These are phyloP conservation scores for Geosmithia morbida DNA, from an alignment of 2,329 filamentous ascomycete genomes.

Conservation along the genomic window DNA sequence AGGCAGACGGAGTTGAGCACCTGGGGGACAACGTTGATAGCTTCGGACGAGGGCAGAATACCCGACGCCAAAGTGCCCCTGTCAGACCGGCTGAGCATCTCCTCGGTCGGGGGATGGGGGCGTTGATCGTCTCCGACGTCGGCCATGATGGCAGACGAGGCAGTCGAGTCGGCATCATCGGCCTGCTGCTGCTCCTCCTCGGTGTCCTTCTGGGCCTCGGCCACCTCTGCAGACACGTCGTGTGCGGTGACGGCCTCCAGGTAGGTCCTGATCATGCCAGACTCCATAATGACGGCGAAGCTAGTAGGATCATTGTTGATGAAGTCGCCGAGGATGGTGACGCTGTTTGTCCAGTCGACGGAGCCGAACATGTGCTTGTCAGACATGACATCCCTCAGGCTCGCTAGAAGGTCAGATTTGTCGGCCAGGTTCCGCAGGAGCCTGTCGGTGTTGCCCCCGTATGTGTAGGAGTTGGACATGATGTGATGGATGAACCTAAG, in stretches of 20 bases:
- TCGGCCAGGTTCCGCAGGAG: slow-evolving; percentile 88
- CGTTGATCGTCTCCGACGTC: slow-evolving; percentile 20
- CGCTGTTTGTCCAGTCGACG: slow-evolving; percentile 88
- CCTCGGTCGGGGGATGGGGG: slow-evolving; percentile 37
- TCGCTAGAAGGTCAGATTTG: slow-evolving; percentile 68
- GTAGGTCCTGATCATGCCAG: slow-evolving; percentile 75
- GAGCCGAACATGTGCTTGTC: slow-evolving; percentile 74
- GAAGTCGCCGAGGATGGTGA: slow-evolving; percentile 85
- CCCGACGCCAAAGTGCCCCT: slow-evolving; percentile 43
- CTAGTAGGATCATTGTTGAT: slow-evolving; percentile 98
- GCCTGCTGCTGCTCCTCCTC: slow-evolving; percentile 14
- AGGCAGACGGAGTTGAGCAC: slow-evolving; percentile 90
- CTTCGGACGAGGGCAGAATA: slow-evolving; percentile 77
- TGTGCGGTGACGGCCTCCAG: slow-evolving; percentile 63
- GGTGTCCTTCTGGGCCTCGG: slow-evolving; percentile 12
- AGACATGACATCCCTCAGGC: slow-evolving; percentile 67
- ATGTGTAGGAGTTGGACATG: slow-evolving; percentile 61
- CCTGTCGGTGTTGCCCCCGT: slow-evolving; percentile 73
- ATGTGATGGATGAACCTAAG: slow-evolving; percentile 95
- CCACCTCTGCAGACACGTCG: slow-evolving; percentile 18
- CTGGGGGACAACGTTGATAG: slow-evolving; percentile 72
- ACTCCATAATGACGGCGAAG: slow-evolving; percentile 89
- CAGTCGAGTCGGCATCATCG: slow-evolving; percentile 21
- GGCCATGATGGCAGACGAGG: slow-evolving; percentile 19
- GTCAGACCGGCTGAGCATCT: slow-evolving; percentile 30